These are phyloP conservation scores for Benincasa hispida DNA, from an alignment of 306 rosid genomes.

Conservation along the genomic window DNA sequence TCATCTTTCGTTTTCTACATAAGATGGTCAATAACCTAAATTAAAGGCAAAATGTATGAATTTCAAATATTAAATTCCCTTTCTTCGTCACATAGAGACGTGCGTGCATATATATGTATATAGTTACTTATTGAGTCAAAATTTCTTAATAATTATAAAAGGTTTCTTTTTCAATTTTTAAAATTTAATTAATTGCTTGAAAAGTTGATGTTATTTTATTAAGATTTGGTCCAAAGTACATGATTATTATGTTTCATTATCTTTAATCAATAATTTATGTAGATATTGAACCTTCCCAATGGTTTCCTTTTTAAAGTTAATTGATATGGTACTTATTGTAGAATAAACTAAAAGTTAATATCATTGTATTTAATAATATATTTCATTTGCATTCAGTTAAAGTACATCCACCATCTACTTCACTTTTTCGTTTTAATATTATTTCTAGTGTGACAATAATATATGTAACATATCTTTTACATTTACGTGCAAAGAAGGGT, in stretches of 20 bases:
- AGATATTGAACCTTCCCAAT: background rate
- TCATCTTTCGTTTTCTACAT: background rate
- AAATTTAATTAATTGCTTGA: background rate
- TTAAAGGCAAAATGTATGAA: background rate
- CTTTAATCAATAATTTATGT: background rate
- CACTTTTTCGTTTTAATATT: background rate
- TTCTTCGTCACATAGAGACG: background rate
- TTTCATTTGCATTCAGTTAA: background rate
- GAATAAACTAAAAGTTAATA: background rate
- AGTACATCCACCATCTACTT: background rate
- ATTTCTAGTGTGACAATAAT: background rate
- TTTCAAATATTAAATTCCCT: background rate
- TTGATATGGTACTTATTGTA: background rate
- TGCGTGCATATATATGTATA: background rate
- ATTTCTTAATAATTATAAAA: background rate
- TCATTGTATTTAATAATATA: background rate
- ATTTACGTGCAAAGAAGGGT: background rate
- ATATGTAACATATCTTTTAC: background rate
- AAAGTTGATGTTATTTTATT: background rate
- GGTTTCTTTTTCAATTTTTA: background rate
- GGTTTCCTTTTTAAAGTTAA: background rate
- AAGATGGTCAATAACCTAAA: background rate
- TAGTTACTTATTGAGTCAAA: background rate
- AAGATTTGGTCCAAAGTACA: slow-evolving; percentile 1
- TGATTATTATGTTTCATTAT: background rate